Evolutionary conservation across 805 yeast genomes (phyloP).

Genomic region (Yarrowia sp.): DNA sequence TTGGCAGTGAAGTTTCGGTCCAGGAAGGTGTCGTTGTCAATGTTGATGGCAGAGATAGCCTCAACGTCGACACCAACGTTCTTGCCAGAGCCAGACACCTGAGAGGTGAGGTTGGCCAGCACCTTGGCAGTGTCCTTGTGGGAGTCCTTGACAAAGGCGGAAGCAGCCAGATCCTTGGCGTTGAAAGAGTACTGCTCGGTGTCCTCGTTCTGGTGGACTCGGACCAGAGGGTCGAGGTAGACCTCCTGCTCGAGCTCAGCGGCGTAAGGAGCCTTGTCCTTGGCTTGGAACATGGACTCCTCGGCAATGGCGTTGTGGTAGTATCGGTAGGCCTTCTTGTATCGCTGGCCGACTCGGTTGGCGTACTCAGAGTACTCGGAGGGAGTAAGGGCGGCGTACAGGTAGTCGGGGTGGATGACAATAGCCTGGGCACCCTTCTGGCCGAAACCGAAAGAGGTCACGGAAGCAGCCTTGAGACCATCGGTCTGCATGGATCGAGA

Average conservation of each 20-base stretch:
- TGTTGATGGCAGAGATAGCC: constrained; percentile 77
- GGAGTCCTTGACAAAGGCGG: constrained; percentile 52
- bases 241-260: constrained; percentile 88
- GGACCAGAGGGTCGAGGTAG: constrained; percentile 94
- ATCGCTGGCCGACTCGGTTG: constrained; percentile 75
- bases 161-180: constrained; percentile 47
- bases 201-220: constrained; percentile 60
- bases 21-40: constrained; percentile 87
- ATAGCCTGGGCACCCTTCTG: constrained; percentile 99
- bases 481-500: constrained; percentile 92
- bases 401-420: constrained; percentile 90
- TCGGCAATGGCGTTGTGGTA: constrained; percentile 93
- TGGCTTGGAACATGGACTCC: constrained; percentile 90
- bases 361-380: constrained; percentile 74
- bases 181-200: constrained; percentile 49
- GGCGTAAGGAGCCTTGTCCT: constrained; percentile 90
- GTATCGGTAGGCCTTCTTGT: constrained; percentile 90
- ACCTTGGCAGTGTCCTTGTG: constrained; percentile 70
- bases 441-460: constrained; percentile 98
- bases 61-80: constrained; percentile 98
- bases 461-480: constrained; percentile 95
- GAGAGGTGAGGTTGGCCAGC: constrained; percentile 61
- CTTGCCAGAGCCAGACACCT: constrained; percentile 55
- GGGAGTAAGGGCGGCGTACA: constrained; percentile 81
- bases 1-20: constrained; percentile 87